A percentile compares a stretch with the other conserved stretches of the same genome.
These are phyloP conservation scores for Schrenkiella parvula DNA, from an alignment of 345 rosid genomes.

Conservation along the genomic window DNA sequence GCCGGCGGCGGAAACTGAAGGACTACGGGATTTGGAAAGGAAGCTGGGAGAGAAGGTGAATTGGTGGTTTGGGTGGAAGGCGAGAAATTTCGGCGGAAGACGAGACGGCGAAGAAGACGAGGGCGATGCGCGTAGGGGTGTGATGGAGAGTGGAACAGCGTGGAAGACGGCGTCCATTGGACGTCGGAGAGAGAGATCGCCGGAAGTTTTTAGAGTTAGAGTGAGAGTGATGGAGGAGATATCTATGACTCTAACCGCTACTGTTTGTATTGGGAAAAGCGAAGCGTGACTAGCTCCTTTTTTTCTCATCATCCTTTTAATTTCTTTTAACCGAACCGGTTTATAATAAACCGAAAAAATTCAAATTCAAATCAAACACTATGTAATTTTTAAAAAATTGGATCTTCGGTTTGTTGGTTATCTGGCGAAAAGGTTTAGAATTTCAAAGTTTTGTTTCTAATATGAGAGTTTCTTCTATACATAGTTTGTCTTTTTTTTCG, in stretches of 20 bases:
- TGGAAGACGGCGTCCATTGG: constrained; percentile 47
- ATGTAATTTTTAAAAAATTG: no score
- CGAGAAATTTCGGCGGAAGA: constrained; percentile 36
- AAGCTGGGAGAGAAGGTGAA: constrained; percentile 15
- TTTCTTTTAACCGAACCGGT: constrained; percentile 18
- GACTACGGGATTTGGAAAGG: constrained; percentile 20
- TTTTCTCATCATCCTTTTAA: not conserved
- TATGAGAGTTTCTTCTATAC: no score
- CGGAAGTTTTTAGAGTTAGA: not conserved
- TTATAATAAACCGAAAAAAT: not conserved
- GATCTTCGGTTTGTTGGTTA: no score
- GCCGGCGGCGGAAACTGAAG: constrained; percentile 35
- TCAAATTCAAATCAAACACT: no score
- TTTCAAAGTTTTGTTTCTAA: no score
- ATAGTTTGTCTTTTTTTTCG: no score
- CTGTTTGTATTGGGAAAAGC: constrained; percentile 30
- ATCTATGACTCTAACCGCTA: not conserved
- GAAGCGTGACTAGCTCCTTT: not conserved
- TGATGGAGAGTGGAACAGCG: constrained; percentile 26
- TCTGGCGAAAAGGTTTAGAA: no score
- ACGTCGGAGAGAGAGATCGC: constrained; percentile 23
- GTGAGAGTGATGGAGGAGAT: not conserved
- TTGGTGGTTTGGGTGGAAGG: constrained; percentile 23
- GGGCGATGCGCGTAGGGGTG: constrained; percentile 38
- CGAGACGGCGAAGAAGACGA: constrained; percentile 15